These are phyloP conservation scores for Tetratostichococcus sp. DNA, from an alignment of 139 green algal species.

Conservation along the genomic window DNA sequence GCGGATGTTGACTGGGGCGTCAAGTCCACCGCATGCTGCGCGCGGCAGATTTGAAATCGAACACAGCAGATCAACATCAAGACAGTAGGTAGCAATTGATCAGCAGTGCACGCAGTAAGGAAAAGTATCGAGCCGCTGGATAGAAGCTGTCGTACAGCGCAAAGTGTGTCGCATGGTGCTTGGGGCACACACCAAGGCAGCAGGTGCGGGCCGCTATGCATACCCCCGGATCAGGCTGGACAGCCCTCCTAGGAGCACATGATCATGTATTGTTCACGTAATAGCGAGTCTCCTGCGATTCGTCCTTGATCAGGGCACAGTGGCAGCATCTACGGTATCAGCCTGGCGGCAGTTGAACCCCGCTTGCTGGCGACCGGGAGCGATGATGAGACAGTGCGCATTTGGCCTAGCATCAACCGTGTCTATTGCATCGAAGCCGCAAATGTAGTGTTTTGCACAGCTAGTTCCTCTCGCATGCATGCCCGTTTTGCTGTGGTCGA, in stretches of 20 bases:
- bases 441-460: neutral
- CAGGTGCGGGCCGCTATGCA: no score
- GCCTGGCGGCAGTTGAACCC: neutral
- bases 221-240: neutral
- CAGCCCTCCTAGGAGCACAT: neutral
- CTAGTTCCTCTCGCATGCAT: neutral
- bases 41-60: no score
- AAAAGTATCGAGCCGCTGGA: no score
- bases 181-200: no score
- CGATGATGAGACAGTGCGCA: slow-evolving; percentile 11
- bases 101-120: no score
- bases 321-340: slow-evolving; percentile 13
- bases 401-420: neutral
- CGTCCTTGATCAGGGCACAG: slow-evolving; percentile 5
- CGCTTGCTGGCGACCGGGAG: slow-evolving; percentile 4
- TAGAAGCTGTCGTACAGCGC: no score
- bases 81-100: no score
- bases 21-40: no score
- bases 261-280: neutral
- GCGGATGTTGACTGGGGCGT: no score
- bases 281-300: no score
- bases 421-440: neutral
- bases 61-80: no score
- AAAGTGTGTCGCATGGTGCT: no score
- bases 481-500: neutral